Percentiles rank a stretch among this genome's conserved stretches.
Evolutionary conservation across 176 grass and related monocot genomes (phyloP).

Genomic region (Musa itinerans): DNA sequence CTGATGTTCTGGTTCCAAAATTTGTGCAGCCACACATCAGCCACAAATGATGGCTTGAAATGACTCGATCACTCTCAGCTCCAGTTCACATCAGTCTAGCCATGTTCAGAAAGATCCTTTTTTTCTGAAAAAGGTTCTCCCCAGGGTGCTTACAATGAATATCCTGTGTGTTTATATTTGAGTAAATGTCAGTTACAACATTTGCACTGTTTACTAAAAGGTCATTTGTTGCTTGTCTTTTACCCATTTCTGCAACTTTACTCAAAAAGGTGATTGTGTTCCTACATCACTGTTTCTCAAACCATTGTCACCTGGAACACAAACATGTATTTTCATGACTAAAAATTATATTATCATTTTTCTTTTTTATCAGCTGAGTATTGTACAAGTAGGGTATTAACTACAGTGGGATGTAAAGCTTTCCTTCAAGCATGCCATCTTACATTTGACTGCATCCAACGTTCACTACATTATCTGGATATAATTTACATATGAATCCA

Average conservation of each 20-base stretch:
- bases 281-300: neutral
- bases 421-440: neutral
- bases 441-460: neutral
- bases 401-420: neutral
- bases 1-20: neutral
- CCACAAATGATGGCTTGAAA: neutral
- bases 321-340: neutral
- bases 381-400: neutral
- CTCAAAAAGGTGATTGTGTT: neutral
- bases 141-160: neutral
- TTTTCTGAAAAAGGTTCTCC: too few relatives aligned
- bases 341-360: neutral
- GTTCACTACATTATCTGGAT: neutral
- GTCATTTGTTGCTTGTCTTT: neutral
- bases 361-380: neutral
- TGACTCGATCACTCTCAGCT: neutral
- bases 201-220: neutral
- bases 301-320: neutral
- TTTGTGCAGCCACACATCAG: neutral
- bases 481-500: neutral
- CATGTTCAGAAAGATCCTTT: neutral
- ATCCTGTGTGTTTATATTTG: neutral
- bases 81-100: neutral
- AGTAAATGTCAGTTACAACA: neutral
- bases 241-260: neutral